Conservation (phyloP, 768 basidiomycete species). For the Floccularia luteovirens region DNA sequence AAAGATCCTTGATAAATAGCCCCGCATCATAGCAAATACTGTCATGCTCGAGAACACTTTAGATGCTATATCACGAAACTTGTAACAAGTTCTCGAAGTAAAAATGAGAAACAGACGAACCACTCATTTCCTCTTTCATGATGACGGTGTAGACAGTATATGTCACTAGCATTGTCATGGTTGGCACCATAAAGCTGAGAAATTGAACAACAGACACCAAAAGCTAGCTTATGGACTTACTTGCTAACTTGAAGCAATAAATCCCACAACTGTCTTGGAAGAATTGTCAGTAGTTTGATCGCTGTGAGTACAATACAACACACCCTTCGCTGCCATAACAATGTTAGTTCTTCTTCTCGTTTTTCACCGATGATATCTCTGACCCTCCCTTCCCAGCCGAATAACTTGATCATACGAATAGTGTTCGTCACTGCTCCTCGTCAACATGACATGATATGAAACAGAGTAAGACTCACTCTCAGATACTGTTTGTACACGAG, state of each 20-base stretch:
- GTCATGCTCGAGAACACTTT: slow-evolving; percentile 46
- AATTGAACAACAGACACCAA: slow-evolving; percentile 19
- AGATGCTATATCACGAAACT: slow-evolving; percentile 26
- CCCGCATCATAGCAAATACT: slow-evolving; percentile 57
- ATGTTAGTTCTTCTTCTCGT: slow-evolving; percentile 55
- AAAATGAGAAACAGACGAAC: background rate
- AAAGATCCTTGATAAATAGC: slow-evolving; percentile 34
- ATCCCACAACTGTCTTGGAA: background rate
- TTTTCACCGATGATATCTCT: slow-evolving; percentile 43
- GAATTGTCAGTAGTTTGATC: background rate
- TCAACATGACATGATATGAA: slow-evolving; percentile 4
- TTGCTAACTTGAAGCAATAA: background rate
- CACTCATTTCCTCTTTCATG: background rate
- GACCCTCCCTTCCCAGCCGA: slow-evolving; percentile 62
- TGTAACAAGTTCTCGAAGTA: background rate
- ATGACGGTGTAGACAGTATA: background rate
- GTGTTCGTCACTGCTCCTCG: slow-evolving; percentile 37
- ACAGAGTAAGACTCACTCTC: slow-evolving; percentile 31
- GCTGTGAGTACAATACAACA: background rate
- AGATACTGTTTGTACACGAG: slow-evolving; percentile 52
- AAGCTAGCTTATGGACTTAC: background rate
- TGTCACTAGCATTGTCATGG: background rate
- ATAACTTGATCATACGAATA: slow-evolving; percentile 67
- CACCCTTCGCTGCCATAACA: slow-evolving; percentile 39
- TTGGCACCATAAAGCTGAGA: slow-evolving; percentile 6